Percentiles rank a stretch among this genome's conserved stretches.
Conservation (phyloP, 2,329 filamentous ascomycete genomes). For the Aspergillus brasiliensis region DNA sequence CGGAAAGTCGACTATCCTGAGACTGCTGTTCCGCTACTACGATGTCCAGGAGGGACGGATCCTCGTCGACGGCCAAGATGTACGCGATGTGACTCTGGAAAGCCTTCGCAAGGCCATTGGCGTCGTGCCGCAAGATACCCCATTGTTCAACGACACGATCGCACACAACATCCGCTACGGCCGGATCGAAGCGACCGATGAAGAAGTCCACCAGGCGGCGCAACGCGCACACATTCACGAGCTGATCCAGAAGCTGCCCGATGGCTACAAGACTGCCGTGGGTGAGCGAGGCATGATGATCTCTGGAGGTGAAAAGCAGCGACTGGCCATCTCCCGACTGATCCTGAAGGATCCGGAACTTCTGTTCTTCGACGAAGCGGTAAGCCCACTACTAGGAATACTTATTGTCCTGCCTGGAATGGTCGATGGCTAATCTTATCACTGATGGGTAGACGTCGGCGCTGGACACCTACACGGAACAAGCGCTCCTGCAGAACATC, state of each 20-base stretch:
- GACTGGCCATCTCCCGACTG: slow-evolving; percentile 78
- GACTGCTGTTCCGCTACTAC: slow-evolving; percentile 91
- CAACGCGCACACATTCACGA: slow-evolving; percentile 83
- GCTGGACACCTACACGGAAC: slow-evolving; percentile 90
- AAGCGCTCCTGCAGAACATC: slow-evolving; percentile 86
- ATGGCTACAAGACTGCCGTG: slow-evolving; percentile 89
- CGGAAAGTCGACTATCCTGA: slow-evolving; percentile 90
- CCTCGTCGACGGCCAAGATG: slow-evolving; percentile 88
- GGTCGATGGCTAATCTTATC: too few species aligned
- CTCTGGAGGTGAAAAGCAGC: slow-evolving; percentile 90
- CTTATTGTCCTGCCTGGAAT: too few species aligned
- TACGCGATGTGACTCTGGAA: slow-evolving; percentile 78
- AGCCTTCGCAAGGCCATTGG: slow-evolving; percentile 84
- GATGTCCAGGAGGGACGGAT: slow-evolving; percentile 85
- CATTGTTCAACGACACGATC: slow-evolving; percentile 95
- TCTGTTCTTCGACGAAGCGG: slow-evolving; percentile 91
- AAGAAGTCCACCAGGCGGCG: slow-evolving; percentile 75
- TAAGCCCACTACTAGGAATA: slow-evolving; percentile 45
- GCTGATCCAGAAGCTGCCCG: slow-evolving; percentile 74
- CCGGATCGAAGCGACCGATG: slow-evolving; percentile 71
- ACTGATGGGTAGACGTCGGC: slow-evolving; percentile 74
- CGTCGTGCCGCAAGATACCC: slow-evolving; percentile 95
- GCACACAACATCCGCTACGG: slow-evolving; percentile 96
- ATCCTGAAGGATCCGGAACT: slow-evolving; percentile 87
- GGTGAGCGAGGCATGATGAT: slow-evolving; percentile 97